phyloP scores from a whole-genome alignment of 139 green algal species.

The Chlamydomonas schloesseri region DNA sequence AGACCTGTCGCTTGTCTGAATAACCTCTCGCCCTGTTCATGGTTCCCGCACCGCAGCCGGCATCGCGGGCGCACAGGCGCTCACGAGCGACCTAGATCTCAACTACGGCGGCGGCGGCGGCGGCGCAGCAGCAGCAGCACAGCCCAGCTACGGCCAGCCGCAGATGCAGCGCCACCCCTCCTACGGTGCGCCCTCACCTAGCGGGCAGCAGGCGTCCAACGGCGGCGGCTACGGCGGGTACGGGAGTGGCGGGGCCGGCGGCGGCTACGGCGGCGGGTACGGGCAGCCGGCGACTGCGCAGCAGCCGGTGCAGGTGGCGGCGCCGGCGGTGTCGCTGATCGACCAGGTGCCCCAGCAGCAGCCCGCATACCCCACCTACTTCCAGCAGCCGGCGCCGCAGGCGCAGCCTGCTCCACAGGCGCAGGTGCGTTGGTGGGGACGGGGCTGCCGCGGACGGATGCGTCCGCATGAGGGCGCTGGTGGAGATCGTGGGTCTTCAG shows the following conservation, averaged over 20 bases:
- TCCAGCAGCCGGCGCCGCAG: slow-evolving; percentile 40
- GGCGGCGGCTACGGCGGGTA: slow-evolving; percentile 1
- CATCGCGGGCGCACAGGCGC: slow-evolving; percentile 27
- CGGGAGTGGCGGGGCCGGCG: slow-evolving; percentile 26
- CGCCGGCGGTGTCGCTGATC: slow-evolving; percentile 56
- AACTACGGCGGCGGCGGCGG: slow-evolving; percentile 52
- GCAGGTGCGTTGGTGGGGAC: neutral
- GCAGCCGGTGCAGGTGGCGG: slow-evolving; percentile 19
- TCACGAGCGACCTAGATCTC: slow-evolving; percentile 40
- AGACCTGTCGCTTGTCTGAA: no score
- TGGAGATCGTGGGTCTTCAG: no score
- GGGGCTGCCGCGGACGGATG: no score
- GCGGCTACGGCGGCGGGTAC: slow-evolving; percentile 48
- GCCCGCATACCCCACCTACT: slow-evolving; percentile 70
- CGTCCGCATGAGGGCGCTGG: no score
- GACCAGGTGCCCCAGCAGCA: slow-evolving; percentile 67
- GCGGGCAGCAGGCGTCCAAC: slow-evolving; percentile 3
- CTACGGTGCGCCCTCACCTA: neutral
- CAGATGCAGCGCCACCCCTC: neutral
- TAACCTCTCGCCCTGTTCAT: no score
- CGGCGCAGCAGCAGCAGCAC: neutral
- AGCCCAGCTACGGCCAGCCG: slow-evolving; percentile 18
- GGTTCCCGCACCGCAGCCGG: neutral
- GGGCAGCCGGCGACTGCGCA: slow-evolving; percentile 42
- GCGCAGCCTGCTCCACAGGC: slow-evolving; percentile 1